phyloP scores from a whole-genome alignment of 1,284 basidiomycete genomes.

The Tilletia indica region DNA sequence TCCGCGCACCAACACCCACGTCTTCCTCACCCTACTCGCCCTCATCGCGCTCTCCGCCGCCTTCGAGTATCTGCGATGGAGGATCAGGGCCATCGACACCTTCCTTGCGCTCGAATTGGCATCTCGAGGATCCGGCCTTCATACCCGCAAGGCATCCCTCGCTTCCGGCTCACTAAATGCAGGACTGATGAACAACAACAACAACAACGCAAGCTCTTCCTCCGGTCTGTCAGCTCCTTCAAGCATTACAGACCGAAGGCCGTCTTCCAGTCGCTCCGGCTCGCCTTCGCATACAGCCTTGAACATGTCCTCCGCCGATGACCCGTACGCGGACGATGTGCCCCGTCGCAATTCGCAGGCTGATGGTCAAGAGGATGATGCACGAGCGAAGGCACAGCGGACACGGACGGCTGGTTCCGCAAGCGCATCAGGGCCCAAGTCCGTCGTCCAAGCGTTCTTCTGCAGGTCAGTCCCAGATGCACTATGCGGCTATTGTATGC shows the following conservation, averaged over 20 bases:
- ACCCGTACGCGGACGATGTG: not conserved
- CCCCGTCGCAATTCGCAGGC: not conserved
- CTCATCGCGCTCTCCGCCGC: slow-evolving; percentile 4
- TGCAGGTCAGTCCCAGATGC: not conserved
- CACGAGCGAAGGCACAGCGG: too few species aligned
- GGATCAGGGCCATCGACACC: slow-evolving; percentile 7
- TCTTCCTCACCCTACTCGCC: slow-evolving; percentile 11
- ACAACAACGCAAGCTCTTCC: not conserved
- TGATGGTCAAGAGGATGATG: not conserved
- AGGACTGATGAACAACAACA: not conserved
- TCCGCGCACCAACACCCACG: not conserved
- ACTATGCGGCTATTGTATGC: too few species aligned
- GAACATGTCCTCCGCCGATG: not conserved
- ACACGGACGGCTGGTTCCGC: too few species aligned
- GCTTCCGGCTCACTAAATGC: not conserved
- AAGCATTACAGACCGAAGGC: not conserved
- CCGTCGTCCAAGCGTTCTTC: not conserved
- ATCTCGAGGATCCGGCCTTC: not conserved
- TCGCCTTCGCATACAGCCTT: not conserved
- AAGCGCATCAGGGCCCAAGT: not conserved
- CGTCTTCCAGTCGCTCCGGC: not conserved
- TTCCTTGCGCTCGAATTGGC: slow-evolving; percentile 2
- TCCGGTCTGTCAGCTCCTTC: not conserved
- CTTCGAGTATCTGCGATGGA: slow-evolving; percentile 14
- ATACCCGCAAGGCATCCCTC: not conserved